Conservation (phyloP, 768 basidiomycete species). For the Boletus subparvulus region DNA sequence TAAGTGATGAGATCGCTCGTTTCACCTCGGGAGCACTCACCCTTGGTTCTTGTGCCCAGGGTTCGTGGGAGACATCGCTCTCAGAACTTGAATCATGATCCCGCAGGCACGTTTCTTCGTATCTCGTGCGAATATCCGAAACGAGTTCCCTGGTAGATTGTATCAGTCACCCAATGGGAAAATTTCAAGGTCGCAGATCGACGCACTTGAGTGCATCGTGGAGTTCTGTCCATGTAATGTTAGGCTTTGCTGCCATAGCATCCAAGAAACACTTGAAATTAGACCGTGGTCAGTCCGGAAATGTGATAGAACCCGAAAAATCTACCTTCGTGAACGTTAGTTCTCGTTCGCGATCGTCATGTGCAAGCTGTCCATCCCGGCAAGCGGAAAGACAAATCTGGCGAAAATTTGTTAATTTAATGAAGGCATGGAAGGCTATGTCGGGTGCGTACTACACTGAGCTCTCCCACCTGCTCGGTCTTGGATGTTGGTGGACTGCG, state of each 20-base stretch:
- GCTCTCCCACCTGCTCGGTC: slow-evolving; percentile 9
- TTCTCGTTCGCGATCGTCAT: slow-evolving; percentile 18
- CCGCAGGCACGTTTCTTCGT: slow-evolving; percentile 3
- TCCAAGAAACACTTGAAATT: slow-evolving; percentile 20
- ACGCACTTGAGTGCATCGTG: slow-evolving; percentile 17
- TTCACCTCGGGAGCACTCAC: slow-evolving; percentile 12
- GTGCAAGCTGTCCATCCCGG: slow-evolving; percentile 24
- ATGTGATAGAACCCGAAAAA: neutral
- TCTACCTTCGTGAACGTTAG: slow-evolving; percentile 28
- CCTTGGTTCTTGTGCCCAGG: slow-evolving; percentile 20
- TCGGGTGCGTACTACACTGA: slow-evolving; percentile 17
- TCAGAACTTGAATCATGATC: neutral
- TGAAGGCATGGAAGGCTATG: neutral
- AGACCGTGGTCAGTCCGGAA: neutral
- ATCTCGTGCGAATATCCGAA: slow-evolving; percentile 12
- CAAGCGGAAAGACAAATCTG: slow-evolving; percentile 31
- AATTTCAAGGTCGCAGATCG: neutral
- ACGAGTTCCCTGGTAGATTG: slow-evolving; percentile 11
- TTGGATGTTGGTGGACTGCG: slow-evolving; percentile 3
- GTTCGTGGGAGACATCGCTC: neutral
- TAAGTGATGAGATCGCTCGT: neutral
- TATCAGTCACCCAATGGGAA: neutral
- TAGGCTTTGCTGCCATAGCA: slow-evolving; percentile 1
- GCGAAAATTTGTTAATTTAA: neutral
- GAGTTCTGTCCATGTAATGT: slow-evolving; percentile 22